Percentiles rank a stretch among this genome's conserved stretches.
Evolutionary conservation across 495 filamentous ascomycete genomes (phyloP).

Genomic region (Trichoderma virens): DNA sequence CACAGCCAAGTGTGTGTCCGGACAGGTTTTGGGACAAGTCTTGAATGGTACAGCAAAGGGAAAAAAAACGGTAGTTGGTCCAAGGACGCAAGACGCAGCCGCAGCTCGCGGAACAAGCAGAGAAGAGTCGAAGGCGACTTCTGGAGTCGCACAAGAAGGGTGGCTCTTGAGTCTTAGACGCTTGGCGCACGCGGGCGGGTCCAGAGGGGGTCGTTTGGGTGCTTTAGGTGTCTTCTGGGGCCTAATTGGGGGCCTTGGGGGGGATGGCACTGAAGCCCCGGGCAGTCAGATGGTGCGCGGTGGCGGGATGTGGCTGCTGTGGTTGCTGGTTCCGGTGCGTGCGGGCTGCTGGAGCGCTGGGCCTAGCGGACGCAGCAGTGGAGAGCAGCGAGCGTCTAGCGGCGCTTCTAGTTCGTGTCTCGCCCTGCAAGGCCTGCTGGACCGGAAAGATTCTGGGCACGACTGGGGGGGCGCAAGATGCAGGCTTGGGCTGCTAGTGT

Average conservation of each 20-base stretch:
- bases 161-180: constrained; percentile 2
- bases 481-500: constrained; percentile 8
- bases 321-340: background rate
- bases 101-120: constrained; percentile 8
- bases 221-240: background rate
- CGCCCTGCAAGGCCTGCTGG: constrained; percentile 4
- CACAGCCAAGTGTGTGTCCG: background rate
- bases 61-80: constrained; percentile 3
- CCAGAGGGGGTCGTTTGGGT: background rate
- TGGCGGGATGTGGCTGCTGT: constrained; percentile 6
- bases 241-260: background rate
- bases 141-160: constrained; percentile 8
- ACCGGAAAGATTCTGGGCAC: constrained; percentile 8
- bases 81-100: background rate
- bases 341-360: background rate
- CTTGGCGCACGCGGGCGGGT: constrained; percentile 4
- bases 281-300: background rate
- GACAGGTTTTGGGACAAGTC: background rate
- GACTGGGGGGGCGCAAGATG: constrained; percentile 2
- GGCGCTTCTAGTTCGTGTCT: constrained; percentile 7
- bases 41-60: background rate
- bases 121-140: constrained; percentile 7
- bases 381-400: constrained; percentile 7
- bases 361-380: constrained; percentile 4
- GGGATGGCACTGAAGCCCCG: background rate